Percentiles rank a stretch among this genome's conserved stretches.
Conservation (phyloP, 2,329 filamentous ascomycete genomes). For the Hansfordia pulvinata region DNA sequence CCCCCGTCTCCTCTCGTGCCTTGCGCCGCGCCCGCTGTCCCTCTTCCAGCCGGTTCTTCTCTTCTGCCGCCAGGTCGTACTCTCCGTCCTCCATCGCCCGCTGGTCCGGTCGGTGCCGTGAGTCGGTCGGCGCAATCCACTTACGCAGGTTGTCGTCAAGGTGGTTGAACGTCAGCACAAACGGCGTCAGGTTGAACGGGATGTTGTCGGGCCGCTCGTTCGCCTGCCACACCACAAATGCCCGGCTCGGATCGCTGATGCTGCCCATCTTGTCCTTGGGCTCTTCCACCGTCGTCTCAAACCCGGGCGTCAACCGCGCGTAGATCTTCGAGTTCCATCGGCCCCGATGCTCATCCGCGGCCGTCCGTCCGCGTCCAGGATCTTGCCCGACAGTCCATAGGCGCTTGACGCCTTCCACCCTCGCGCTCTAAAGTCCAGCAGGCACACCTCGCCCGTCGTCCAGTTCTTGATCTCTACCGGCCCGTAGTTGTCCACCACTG, state of each 20-base stretch:
- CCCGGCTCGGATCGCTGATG: slow-evolving; percentile 54
- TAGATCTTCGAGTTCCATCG: slow-evolving; percentile 98
- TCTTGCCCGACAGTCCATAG: slow-evolving; percentile 77
- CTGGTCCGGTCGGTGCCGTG: slow-evolving; percentile 84
- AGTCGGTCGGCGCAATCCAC: slow-evolving; percentile 82
- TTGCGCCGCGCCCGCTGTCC: slow-evolving; percentile 69
- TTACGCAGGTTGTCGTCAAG: slow-evolving; percentile 68
- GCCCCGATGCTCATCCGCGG: slow-evolving; percentile 85
- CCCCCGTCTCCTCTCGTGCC: slow-evolving; percentile 60
- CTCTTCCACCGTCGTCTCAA: slow-evolving; percentile 59
- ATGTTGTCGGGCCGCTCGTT: slow-evolving; percentile 69
- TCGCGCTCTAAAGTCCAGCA: slow-evolving; percentile 84
- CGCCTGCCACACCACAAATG: slow-evolving; percentile 87
- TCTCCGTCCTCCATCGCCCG: slow-evolving; percentile 97
- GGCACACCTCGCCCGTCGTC: slow-evolving; percentile 84
- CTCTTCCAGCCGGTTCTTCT: slow-evolving; percentile 92
- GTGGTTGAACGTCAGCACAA: slow-evolving; percentile 88
- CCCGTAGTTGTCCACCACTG: slow-evolving; percentile 95
- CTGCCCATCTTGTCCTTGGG: slow-evolving; percentile 35
- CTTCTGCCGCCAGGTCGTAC: slow-evolving; percentile 82
- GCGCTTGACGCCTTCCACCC: slow-evolving; percentile 93
- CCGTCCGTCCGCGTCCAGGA: slow-evolving; percentile 64
- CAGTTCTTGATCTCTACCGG: slow-evolving; percentile 96
- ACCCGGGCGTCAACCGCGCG: slow-evolving; percentile 82
- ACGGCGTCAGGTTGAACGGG: slow-evolving; percentile 94